These are phyloP conservation scores for Phragmites australis DNA, from an alignment of 176 grass and related monocot species.

Conservation along the genomic window DNA sequence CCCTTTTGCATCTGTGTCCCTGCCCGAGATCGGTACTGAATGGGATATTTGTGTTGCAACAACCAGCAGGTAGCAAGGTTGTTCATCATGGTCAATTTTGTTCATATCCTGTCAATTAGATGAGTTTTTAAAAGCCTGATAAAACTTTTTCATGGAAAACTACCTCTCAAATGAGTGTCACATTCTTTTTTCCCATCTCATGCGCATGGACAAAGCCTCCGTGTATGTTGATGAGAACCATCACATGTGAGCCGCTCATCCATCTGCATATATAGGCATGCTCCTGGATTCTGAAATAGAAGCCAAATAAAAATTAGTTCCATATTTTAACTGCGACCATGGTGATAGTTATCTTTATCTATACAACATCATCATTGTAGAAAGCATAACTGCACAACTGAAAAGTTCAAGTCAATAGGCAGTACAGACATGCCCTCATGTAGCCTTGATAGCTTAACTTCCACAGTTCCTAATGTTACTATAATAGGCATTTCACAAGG, in stretches of 20 bases:
- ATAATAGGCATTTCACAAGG: constrained; percentile 15
- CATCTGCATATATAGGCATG: constrained; percentile 85
- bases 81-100: constrained; percentile 30
- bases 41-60: background rate
- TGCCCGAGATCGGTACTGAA: background rate
- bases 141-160: constrained; percentile 14
- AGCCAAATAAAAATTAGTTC: constrained; percentile 25
- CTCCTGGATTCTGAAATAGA: constrained; percentile 78
- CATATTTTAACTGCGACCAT: background rate
- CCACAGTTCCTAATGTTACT: background rate
- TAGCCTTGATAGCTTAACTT: background rate
- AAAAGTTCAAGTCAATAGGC: background rate
- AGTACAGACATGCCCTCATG: background rate
- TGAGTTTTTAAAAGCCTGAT: background rate
- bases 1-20: background rate
- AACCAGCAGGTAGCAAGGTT: constrained; percentile 3
- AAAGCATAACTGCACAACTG: background rate
- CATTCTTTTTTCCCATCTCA: constrained; percentile 42
- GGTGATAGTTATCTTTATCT: background rate
- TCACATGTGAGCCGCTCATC: constrained; percentile 76
- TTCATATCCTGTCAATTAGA: constrained; percentile 23
- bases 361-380: background rate
- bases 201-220: constrained; percentile 85
- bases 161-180: constrained; percentile 8
- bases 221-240: constrained; percentile 79